A percentile compares a stretch with the other conserved stretches of the same genome.
These are phyloP conservation scores for Alternaria consortialis DNA, from an alignment of 2,329 filamentous ascomycete species.

Conservation along the genomic window DNA sequence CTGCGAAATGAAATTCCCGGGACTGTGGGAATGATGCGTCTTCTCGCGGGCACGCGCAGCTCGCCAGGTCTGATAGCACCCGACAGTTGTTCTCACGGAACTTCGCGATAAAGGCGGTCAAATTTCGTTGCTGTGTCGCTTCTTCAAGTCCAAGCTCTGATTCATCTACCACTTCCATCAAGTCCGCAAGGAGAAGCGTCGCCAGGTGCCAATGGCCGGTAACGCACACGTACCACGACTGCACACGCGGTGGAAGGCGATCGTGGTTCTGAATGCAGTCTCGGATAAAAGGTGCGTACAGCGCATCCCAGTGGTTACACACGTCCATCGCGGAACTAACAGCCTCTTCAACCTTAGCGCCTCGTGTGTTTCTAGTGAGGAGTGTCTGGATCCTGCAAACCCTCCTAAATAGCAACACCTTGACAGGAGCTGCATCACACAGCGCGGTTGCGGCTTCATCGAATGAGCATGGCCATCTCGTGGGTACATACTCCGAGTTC, in stretches of 20 bases:
- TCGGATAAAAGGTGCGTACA: slow-evolving; percentile 62
- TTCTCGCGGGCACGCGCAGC: slow-evolving; percentile 53
- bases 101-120: slow-evolving; percentile 47
- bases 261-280: slow-evolving; percentile 63
- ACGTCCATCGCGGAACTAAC: slow-evolving; percentile 60
- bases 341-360: slow-evolving; percentile 58
- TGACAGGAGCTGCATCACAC: slow-evolving; percentile 64
- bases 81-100: slow-evolving; percentile 58
- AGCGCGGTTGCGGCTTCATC: slow-evolving; percentile 61
- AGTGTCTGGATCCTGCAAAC: slow-evolving; percentile 65
- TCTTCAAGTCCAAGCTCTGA: slow-evolving; percentile 34
- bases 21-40: slow-evolving; percentile 43
- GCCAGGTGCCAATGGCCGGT: slow-evolving; percentile 67
- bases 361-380: slow-evolving; percentile 52
- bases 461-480: slow-evolving; percentile 65
- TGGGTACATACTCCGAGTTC: slow-evolving; percentile 23
- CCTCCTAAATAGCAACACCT: slow-evolving; percentile 67
- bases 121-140: slow-evolving; percentile 36
- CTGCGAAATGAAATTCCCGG: slow-evolving; percentile 61
- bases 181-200: slow-evolving; percentile 63
- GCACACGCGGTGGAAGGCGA: slow-evolving; percentile 61
- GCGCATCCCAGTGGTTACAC: slow-evolving; percentile 64
- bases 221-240: slow-evolving; percentile 68
- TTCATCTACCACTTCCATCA: slow-evolving; percentile 62
- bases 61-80: slow-evolving; percentile 61